Conservation (phyloP, 305 asterid species). For the Plantago coronopus region DNA sequence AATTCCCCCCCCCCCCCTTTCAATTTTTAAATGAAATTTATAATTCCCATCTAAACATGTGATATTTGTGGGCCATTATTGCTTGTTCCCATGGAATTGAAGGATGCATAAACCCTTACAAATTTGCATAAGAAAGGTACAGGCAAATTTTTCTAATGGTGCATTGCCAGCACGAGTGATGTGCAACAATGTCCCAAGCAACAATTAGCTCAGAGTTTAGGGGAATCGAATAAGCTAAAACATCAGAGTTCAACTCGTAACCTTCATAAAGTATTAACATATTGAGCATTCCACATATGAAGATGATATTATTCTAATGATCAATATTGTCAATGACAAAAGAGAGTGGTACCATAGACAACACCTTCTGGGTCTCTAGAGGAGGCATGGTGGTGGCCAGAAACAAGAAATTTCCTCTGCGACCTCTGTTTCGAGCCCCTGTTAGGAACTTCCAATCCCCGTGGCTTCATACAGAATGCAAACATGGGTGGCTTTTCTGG, state of each 20-base stretch:
- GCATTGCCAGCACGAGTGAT: too few species aligned
- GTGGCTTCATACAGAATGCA: constrained; percentile 91
- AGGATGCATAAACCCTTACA: not conserved
- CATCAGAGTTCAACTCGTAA: too few species aligned
- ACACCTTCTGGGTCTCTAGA: constrained; percentile 57
- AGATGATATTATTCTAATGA: too few species aligned
- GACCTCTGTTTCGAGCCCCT: constrained; percentile 89
- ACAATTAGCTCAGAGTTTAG: not conserved
- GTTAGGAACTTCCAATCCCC: constrained; percentile 85
- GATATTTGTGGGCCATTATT: not conserved
- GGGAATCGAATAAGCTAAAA: too few species aligned
- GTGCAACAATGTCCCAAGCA: not conserved
- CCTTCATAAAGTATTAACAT: too few species aligned
- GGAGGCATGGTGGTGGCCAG: constrained; percentile 58
- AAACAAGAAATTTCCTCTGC: constrained; percentile 63
- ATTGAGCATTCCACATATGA: too few species aligned
- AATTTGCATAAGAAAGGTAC: not conserved
- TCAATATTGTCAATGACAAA: constrained; percentile 9
- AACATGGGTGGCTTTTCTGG: constrained; percentile 87
- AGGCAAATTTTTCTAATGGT: not conserved
- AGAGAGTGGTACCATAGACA: constrained; percentile 40
- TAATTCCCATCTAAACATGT: not conserved
- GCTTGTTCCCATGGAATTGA: not conserved
- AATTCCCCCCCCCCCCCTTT: too few species aligned
- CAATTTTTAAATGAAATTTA: too few species aligned